phyloP scores from a whole-genome alignment of 176 grass and related monocot species.

The Oropetium thomaeum region DNA sequence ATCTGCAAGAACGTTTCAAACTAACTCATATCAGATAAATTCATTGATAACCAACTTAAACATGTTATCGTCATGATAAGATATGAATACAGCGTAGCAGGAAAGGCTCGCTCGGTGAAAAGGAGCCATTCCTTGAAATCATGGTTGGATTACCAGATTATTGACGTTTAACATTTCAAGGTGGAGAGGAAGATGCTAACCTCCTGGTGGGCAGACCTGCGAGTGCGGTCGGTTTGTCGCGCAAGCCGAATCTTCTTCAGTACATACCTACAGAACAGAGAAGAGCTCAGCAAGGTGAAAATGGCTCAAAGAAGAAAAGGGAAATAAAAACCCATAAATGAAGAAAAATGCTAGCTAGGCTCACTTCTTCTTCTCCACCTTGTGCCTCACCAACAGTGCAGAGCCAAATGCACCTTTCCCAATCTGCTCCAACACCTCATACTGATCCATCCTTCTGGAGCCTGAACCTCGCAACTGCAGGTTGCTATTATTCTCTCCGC shows the following conservation, averaged over 20 bases:
- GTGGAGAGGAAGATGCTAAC: conserved; percentile 36
- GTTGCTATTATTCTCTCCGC: not conserved
- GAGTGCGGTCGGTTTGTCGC: conserved; percentile 72
- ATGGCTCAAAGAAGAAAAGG: conserved; percentile 7
- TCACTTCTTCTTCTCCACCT: conserved; percentile 94
- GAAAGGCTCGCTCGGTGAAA: not conserved
- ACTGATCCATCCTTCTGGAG: conserved; percentile 67
- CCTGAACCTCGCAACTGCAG: conserved; percentile 19
- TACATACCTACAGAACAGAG: conserved; percentile 59
- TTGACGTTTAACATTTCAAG: conserved; percentile 8
- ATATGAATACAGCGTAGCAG: not conserved
- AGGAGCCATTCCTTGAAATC: conserved; percentile 3
- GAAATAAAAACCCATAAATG: not conserved
- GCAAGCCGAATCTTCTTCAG: conserved; percentile 96
- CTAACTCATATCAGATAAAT: conserved; percentile 6
- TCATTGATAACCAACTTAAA: conserved; percentile 22
- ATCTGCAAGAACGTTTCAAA: conserved; percentile 57
- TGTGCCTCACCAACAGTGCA: conserved; percentile 91
- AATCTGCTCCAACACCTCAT: conserved; percentile 98
- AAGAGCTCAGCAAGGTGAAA: conserved; percentile 15
- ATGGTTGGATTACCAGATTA: not conserved
- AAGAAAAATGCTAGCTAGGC: conserved; percentile 13
- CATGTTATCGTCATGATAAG: not conserved
- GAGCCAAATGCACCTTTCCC: conserved; percentile 96
- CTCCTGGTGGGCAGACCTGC: conserved; percentile 90